phyloP scores from a whole-genome alignment of 2,329 filamentous ascomycete species.

The Colletotrichum sp. region DNA sequence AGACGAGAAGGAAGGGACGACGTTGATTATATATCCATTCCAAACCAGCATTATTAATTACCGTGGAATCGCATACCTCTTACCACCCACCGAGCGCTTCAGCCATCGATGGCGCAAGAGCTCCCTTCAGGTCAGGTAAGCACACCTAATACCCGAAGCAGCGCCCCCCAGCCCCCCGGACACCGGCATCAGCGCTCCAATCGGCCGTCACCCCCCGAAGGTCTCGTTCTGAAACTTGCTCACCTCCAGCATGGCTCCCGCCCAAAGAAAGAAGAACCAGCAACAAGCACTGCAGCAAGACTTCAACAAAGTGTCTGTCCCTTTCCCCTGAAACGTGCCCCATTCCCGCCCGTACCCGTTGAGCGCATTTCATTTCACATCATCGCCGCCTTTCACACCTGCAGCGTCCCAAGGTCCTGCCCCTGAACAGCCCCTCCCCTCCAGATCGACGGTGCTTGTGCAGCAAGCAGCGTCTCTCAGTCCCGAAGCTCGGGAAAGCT shows the following conservation, averaged over 20 bases:
- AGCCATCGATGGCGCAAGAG: constrained; percentile 19
- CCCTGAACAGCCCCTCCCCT: background rate
- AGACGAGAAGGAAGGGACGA: background rate
- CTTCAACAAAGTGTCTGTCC: background rate
- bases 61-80: background rate
- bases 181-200: background rate
- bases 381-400: background rate
- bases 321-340: constrained; percentile 16
- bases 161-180: background rate
- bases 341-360: background rate
- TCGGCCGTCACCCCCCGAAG: background rate
- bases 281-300: background rate
- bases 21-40: constrained; percentile 11
- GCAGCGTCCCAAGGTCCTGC: background rate
- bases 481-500: constrained; percentile 3
- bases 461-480: constrained; percentile 5
- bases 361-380: constrained; percentile 15
- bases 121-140: background rate
- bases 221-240: constrained; percentile 24
- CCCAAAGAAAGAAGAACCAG: background rate
- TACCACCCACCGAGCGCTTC: background rate
- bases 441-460: constrained; percentile 19
- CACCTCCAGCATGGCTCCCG: background rate
- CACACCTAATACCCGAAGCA: background rate
- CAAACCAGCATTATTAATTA: constrained; percentile 18